Evolutionary conservation across 345 rosid genomes (phyloP).

Genomic region (Stellera chamaejasme): DNA sequence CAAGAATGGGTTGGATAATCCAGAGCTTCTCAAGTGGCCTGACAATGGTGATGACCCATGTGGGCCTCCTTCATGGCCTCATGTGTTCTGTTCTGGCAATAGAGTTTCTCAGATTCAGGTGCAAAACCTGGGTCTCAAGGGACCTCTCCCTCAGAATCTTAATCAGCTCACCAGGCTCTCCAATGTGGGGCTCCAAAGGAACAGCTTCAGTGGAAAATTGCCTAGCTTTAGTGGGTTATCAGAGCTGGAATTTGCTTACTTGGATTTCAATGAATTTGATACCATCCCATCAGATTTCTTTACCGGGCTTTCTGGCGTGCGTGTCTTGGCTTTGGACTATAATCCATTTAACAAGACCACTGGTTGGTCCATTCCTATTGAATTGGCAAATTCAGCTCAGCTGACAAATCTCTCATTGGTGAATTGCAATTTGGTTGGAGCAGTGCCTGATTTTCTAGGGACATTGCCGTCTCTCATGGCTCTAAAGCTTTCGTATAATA

Average conservation of each 20-base stretch:
- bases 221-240: slow-evolving; percentile 39
- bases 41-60: slow-evolving; percentile 34
- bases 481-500: slow-evolving; percentile 31
- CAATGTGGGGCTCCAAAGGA: slow-evolving; percentile 46
- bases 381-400: slow-evolving; percentile 26
- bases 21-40: slow-evolving; percentile 49
- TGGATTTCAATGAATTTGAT: slow-evolving; percentile 37
- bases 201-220: slow-evolving; percentile 29
- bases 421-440: slow-evolving; percentile 33
- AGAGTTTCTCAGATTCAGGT: slow-evolving; percentile 45
- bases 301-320: slow-evolving; percentile 26
- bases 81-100: slow-evolving; percentile 34
- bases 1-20: slow-evolving; percentile 38
- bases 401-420: slow-evolving; percentile 29
- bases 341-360: slow-evolving; percentile 29
- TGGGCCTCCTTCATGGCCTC: slow-evolving; percentile 48
- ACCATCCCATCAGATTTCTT: slow-evolving; percentile 40
- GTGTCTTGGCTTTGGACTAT: slow-evolving; percentile 40
- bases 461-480: slow-evolving; percentile 22
- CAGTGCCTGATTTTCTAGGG: slow-evolving; percentile 35
- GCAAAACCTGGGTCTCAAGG: slow-evolving; percentile 32
- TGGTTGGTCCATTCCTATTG: slow-evolving; percentile 41
- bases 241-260: slow-evolving; percentile 29
- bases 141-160: slow-evolving; percentile 32
- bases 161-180: slow-evolving; percentile 33